Base-by-base conservation (phyloP, 805 yeast genomes). In the Yarrowia divulgata region DNA sequence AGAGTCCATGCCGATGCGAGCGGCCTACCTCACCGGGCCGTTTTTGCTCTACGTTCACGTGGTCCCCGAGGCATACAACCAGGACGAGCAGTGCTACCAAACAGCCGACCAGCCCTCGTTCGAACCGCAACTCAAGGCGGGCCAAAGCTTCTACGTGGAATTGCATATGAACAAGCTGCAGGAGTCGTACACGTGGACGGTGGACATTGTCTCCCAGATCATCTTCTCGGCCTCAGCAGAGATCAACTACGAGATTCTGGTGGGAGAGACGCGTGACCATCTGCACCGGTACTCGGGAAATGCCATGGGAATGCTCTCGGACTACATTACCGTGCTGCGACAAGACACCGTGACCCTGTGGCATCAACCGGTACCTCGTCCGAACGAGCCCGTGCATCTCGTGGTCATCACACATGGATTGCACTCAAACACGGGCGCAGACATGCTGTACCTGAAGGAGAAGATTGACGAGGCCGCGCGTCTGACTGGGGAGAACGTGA, bases 391-490 rank as follows among this genome's bases (percentile, higher is more conserved):
- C 0, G 85, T 88, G 14, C 99, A 95, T 80, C 80, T 95, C 69
- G 95, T 94, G 2, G 82, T 95, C 4, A 73, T 93, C 13, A 92
- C 97, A 0, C 99, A 95, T 77, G 99, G 99, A 0, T 83, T 95
- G 34, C 97, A 92, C 75, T 91, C 98, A 1, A 95, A 93, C 74
- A 85, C 88, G 5, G 88, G 95, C 1, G 92, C 97, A 12, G 99
- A 95, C 77, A 87, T 95, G 96, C 82, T 91, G 19, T 93, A 89
- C 74, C 74, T 94, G 69, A 93, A 93, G 73, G 98, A 95, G 74
- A 84, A 84, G 73, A 85, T 95, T 16, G 95, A 91, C 72, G 76
- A 80, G 35, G 80, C 81, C 5, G 83, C 84, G 0, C 69, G 63
- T 3, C 72, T 72, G 18, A 77, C 83, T 0, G 82, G 85, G 2